Conservation (phyloP, 2,329 filamentous ascomycete species). For the Hypoxylon sp. region DNA sequence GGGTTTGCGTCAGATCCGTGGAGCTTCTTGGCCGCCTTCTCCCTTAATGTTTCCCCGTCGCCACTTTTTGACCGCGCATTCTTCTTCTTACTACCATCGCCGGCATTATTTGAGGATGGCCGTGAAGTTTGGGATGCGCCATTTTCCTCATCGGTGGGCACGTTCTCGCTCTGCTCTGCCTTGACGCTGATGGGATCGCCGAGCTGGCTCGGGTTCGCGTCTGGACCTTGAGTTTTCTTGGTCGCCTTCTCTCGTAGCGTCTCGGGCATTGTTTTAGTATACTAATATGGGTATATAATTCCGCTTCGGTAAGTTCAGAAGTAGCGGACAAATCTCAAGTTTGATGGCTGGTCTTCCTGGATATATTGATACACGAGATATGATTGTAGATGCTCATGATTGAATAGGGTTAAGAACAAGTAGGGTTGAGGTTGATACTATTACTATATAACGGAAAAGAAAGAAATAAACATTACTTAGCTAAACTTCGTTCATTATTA, state of each 20-base stretch:
- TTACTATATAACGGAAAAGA: conserved; percentile 1
- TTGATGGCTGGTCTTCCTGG: neutral
- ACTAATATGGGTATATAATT: neutral
- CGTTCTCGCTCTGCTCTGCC: conserved; percentile 53
- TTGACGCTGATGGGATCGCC: conserved; percentile 57
- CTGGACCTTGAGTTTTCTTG: conserved; percentile 49
- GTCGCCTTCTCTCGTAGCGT: conserved; percentile 49
- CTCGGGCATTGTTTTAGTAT: conserved; percentile 41
- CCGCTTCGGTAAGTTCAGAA: neutral
- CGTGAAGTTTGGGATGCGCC: conserved; percentile 28
- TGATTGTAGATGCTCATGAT: neutral
- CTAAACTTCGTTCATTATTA: conserved; percentile 8
- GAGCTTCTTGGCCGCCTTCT: conserved; percentile 42
- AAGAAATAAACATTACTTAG: conserved; percentile 21
- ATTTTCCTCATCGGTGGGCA: conserved; percentile 49
- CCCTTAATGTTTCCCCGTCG: conserved; percentile 35
- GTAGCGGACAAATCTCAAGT: neutral
- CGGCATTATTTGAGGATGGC: conserved; percentile 2
- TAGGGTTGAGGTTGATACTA: neutral
- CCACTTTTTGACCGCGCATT: neutral
- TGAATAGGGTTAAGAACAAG: neutral
- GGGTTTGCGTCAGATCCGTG: conserved; percentile 45
- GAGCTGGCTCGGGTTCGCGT: conserved; percentile 54
- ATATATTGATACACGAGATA: neutral
- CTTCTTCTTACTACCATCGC: neutral